phyloP scores from a whole-genome alignment of 108 stramenopile species.

The Stephanodiscus minutulus region DNA sequence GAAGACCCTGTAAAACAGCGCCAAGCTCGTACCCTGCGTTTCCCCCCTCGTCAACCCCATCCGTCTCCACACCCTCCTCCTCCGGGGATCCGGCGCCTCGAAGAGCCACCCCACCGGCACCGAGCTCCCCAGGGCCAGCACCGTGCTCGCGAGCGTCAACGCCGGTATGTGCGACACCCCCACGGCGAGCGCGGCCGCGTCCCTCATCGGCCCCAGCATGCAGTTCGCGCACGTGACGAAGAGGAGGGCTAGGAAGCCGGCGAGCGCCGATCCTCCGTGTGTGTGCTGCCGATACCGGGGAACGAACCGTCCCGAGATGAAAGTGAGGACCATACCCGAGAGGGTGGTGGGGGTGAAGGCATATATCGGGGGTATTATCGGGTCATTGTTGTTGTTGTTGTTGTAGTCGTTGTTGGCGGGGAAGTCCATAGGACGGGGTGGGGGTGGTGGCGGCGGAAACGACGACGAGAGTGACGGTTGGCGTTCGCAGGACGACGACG shows the following conservation, averaged over 20 bases:
- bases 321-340: constrained; percentile 27
- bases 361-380: constrained; percentile 5
- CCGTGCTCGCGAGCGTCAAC: constrained; percentile 70
- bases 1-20: constrained; percentile 86
- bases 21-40: constrained; percentile 86
- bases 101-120: constrained; percentile 93
- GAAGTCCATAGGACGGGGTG: not conserved
- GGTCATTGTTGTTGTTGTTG: not conserved
- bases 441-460: not conserved
- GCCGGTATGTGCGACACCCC: constrained; percentile 79
- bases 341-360: constrained; percentile 22
- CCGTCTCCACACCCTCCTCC: constrained; percentile 71
- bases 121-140: constrained; percentile 70
- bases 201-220: constrained; percentile 83
- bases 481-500: not conserved
- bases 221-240: constrained; percentile 75
- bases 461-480: not conserved
- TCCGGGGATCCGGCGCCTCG: constrained; percentile 86
- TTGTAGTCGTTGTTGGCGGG: too few species aligned
- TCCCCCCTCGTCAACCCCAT: constrained; percentile 90
- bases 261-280: constrained; percentile 48
- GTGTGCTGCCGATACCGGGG: constrained; percentile 21
- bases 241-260: constrained; percentile 75
- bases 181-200: constrained; percentile 82
- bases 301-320: constrained; percentile 21